A percentile compares a stretch with the other conserved stretches of the same genome.
Conservation (phyloP, 108 stramenopile genomes). For the Cyclotella baltica region DNA sequence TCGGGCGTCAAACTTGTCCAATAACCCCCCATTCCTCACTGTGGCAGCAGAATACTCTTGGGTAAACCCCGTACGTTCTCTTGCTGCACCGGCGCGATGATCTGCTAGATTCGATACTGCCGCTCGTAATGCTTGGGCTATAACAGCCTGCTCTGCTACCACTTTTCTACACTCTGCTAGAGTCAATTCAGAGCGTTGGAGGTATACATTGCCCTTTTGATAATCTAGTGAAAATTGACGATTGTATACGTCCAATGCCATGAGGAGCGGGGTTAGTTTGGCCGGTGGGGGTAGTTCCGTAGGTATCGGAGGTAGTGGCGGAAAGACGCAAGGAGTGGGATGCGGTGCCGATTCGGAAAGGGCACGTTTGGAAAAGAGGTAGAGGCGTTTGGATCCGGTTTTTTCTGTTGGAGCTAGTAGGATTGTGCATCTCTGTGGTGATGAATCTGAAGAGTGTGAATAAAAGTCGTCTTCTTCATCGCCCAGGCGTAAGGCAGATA, state of each 20-base stretch:
- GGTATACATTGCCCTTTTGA: slow-evolving; percentile 73
- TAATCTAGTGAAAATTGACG: slow-evolving; percentile 80
- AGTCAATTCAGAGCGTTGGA: slow-evolving; percentile 81
- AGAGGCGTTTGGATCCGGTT: slow-evolving; percentile 77
- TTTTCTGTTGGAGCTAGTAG: slow-evolving; percentile 77
- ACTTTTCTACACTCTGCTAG: slow-evolving; percentile 72
- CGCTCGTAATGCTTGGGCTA: slow-evolving; percentile 80
- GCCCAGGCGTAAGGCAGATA: slow-evolving; percentile 76
- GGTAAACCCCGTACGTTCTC: slow-evolving; percentile 75
- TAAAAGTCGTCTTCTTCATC: slow-evolving; percentile 79
- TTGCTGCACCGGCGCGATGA: slow-evolving; percentile 72
- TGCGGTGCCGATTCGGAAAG: slow-evolving; percentile 78
- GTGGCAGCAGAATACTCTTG: slow-evolving; percentile 62
- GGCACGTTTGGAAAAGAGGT: slow-evolving; percentile 84
- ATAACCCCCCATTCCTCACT: slow-evolving; percentile 54
- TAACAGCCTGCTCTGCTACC: slow-evolving; percentile 83
- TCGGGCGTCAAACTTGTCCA: slow-evolving; percentile 67
- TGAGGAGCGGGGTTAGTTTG: slow-evolving; percentile 66
- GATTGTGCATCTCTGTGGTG: background rate
- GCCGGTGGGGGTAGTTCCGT: slow-evolving; percentile 56
- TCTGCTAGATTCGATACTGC: slow-evolving; percentile 89
- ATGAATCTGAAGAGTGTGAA: no score
- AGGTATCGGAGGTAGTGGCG: slow-evolving; percentile 66
- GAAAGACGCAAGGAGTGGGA: slow-evolving; percentile 66
- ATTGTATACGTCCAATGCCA: slow-evolving; percentile 80